A percentile compares a stretch with the other conserved stretches of the same genome.
These are phyloP conservation scores for Neurospora discreta DNA, from an alignment of 495 filamentous ascomycete genomes.

Conservation along the genomic window DNA sequence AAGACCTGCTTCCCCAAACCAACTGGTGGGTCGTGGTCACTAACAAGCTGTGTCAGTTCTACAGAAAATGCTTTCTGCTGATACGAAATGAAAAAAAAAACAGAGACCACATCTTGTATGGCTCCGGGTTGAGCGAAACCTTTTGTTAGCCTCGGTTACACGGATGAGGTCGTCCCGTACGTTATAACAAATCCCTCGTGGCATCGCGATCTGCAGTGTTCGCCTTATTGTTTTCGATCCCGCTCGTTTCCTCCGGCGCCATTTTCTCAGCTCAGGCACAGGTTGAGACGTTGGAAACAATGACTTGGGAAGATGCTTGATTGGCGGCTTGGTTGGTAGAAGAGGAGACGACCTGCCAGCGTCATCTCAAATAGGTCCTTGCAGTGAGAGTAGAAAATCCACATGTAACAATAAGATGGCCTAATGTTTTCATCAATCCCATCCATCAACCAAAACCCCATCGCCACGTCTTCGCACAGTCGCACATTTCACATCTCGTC, in stretches of 20 bases:
- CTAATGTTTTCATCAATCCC: background rate
- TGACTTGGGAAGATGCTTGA: too few species aligned
- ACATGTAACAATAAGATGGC: background rate
- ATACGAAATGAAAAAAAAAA: background rate
- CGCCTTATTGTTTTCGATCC: background rate
- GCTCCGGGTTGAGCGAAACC: background rate
- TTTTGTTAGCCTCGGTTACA: background rate
- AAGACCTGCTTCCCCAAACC: background rate
- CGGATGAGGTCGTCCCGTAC: background rate
- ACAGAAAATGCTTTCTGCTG: background rate
- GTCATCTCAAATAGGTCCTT: too few species aligned
- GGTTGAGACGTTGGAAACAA: too few species aligned
- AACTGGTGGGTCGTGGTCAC: background rate
- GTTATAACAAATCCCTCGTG: background rate
- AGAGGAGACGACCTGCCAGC: too few species aligned
- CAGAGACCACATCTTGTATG: background rate
- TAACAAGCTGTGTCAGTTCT: fast-evolving
- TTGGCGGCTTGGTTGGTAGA: too few species aligned
- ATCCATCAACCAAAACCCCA: background rate
- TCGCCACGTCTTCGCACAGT: background rate
- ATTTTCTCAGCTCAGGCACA: background rate
- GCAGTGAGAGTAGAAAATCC: too few species aligned
- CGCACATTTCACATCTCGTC: background rate
- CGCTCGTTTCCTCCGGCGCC: background rate
- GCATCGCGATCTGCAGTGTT: background rate